Evolutionary conservation across 2,329 filamentous ascomycete genomes (phyloP), one percentile per base, ranked within the genome.

Genomic region (Alternaria gansuensis): DNA sequence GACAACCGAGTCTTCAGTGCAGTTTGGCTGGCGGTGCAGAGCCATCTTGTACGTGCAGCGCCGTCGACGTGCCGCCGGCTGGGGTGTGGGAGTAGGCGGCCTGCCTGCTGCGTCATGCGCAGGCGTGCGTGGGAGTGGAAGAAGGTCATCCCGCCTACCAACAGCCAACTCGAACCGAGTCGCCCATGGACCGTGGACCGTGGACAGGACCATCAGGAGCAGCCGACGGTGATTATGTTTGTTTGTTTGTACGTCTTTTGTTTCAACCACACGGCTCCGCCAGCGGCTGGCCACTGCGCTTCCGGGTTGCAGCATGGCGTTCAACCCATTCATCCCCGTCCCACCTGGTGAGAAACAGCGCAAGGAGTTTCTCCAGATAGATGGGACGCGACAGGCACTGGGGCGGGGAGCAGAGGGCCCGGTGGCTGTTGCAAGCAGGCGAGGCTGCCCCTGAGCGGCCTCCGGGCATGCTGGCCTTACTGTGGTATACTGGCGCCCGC

Each of bases 221-320:
- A 41, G 31, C 29, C 44, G 33, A 24, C n/a, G 56, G 44, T 49
- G 45, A 57, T 31, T 33, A 23, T 56, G 46, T 48, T 53, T 60
- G 45, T 45, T 60, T 53, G 62, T 65, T 64, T 60, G 49, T 53
- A 51, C 51, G 60, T 58, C 54, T 59, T 34, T 59, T 57, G 66
- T 68, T 66, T 66, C 62, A 59, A 64, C 45, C 26, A 44, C 48
- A 31, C 13, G 44, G 40, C 6, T 34, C 23, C 37, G 49, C 43
- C 58, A 60, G 54, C 24, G 34, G 29, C 53, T 51, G 56, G 57
- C 49, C 49, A 54, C 46, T 60, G 60, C 60, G 46, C 52, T 28
- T 34, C 40, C 34, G 44, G 56, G 39, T 29, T 28, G n/a, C 26
- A 40, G 54, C 57, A 54, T 55, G 59, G 39, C 41, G 49, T 49